Percentiles rank a stretch among this genome's conserved stretches.
phyloP scores from a whole-genome alignment of 2,329 filamentous ascomycete species.

The Sclerotinia subarctica region DNA sequence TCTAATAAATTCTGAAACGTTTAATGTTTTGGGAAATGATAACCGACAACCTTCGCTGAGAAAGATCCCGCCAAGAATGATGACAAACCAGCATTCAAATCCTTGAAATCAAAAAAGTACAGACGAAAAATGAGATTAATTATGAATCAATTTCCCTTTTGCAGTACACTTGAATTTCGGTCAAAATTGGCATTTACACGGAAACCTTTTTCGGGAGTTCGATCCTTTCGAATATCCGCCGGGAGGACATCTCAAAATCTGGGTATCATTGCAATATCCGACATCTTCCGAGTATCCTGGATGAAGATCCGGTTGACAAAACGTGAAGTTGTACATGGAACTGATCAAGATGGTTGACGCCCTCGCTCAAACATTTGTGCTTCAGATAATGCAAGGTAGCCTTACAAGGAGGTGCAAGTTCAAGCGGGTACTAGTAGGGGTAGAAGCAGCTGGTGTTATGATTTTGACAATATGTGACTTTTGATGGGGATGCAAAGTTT shows the following conservation, averaged over 20 bases:
- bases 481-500: background rate
- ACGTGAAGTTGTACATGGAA: background rate
- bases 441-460: too few species aligned
- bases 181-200: background rate
- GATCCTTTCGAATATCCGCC: background rate
- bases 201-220: too few species aligned
- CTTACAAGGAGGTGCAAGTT: background rate
- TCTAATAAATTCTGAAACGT: background rate
- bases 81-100: background rate
- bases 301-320: background rate
- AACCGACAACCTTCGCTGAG: background rate
- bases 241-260: background rate
- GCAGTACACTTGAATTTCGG: background rate
- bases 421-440: background rate
- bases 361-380: background rate
- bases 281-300: background rate
- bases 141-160: background rate
- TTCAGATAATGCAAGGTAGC: background rate
- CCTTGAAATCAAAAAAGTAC: background rate
- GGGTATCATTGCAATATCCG: background rate
- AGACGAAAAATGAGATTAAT: background rate
- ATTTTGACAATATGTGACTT: background rate
- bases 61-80: background rate
- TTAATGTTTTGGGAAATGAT: background rate
- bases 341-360: background rate